Evolutionary conservation across 805 yeast genomes (phyloP).

Genomic region (Candida incommunis): DNA sequence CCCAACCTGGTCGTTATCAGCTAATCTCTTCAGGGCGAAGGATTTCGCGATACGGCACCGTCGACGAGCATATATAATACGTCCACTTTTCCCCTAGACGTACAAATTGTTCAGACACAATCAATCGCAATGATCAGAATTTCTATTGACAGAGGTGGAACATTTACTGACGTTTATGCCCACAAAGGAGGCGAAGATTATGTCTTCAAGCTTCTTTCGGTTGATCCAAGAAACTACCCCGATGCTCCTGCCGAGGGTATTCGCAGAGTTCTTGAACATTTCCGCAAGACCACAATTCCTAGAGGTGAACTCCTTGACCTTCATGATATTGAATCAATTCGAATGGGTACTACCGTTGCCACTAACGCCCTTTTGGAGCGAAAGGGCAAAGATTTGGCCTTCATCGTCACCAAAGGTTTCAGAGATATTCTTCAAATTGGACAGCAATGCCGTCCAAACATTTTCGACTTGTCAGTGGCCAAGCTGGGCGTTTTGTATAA

Average conservation of each 20-base stretch:
- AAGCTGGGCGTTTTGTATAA: conserved; percentile 63
- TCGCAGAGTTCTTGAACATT: conserved; percentile 50
- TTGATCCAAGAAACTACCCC: conserved; percentile 71
- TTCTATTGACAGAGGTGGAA: conserved; percentile 55
- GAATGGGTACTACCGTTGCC: conserved; percentile 94
- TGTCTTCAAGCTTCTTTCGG: conserved; percentile 69
- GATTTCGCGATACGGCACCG: no score
- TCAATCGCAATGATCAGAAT: conserved; percentile 7
- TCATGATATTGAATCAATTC: conserved; percentile 41
- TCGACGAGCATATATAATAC: no score
- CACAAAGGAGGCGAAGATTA: conserved; percentile 33
- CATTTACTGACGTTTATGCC: conserved; percentile 72
- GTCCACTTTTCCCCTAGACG: no score
- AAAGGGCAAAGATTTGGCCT: conserved; percentile 79
- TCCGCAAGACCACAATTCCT: conserved; percentile 35
- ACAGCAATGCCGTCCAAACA: conserved; percentile 81
- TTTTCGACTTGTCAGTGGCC: conserved; percentile 66
- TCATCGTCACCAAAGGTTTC: conserved; percentile 80
- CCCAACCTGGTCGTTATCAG: no score
- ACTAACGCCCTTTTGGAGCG: conserved; percentile 89
- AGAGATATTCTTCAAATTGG: conserved; percentile 74
- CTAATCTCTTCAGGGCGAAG: no score
- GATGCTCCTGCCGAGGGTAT: conserved; percentile 94
- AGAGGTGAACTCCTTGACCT: conserved; percentile 43
- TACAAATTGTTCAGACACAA: no score